Conservation (phyloP, 441 rosid species). For the Aleurites moluccanus region DNA sequence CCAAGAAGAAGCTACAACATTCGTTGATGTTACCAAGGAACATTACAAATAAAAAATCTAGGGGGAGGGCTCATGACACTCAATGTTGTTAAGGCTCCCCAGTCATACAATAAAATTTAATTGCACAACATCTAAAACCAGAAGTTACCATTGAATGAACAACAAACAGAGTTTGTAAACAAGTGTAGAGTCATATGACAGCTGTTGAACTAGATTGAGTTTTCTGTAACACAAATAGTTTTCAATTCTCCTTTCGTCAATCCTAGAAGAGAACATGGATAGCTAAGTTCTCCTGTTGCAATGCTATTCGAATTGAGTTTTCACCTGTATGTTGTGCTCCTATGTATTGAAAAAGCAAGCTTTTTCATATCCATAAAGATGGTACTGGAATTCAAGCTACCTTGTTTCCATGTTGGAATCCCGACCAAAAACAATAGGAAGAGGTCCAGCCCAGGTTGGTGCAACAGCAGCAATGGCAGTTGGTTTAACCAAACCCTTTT, state of each 20-base stretch:
- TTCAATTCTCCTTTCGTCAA: not conserved
- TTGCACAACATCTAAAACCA: not conserved
- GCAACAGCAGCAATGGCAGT: constrained; percentile 84
- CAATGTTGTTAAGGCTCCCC: not conserved
- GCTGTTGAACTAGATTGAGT: not conserved
- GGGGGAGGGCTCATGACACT: not conserved
- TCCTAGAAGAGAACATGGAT: not conserved
- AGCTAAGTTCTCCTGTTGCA: not conserved
- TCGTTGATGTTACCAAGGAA: not conserved
- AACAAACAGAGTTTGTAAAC: not conserved
- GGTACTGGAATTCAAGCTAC: constrained; percentile 31
- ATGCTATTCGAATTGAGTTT: not conserved
- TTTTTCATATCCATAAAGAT: not conserved
- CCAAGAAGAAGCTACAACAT: constrained; percentile 7
- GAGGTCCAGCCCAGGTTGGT: constrained; percentile 93
- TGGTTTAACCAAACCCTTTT: constrained; percentile 74
- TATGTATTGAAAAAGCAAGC: not conserved
- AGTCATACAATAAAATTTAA: not conserved
- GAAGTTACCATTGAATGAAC: not conserved
- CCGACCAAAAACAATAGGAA: constrained; percentile 88
- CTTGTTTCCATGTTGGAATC: constrained; percentile 82
- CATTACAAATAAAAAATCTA: not conserved
- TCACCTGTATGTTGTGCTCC: not conserved
- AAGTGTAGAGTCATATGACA: not conserved
- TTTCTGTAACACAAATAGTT: not conserved